Conservation (phyloP, 2,329 filamentous ascomycete genomes). For the Phyllosticta citribraziliensis region DNA sequence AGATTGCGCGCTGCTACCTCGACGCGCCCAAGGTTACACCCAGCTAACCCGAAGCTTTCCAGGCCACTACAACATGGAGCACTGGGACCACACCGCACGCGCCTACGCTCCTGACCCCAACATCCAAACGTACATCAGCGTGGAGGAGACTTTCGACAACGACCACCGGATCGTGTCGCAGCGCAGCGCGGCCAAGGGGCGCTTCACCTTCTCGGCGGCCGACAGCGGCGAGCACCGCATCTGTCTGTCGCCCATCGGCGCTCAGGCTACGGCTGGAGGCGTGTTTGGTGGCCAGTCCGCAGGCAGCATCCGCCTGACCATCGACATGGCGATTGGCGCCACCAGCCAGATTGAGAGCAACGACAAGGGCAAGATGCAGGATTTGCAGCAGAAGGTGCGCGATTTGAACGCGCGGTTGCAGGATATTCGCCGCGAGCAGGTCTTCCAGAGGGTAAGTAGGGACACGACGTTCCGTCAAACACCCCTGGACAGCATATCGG, state of each 20-base stretch:
- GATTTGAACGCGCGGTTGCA: slow-evolving; percentile 79
- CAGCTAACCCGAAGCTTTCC: neutral
- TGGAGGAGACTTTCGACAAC: slow-evolving; percentile 96
- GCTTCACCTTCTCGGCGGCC: slow-evolving; percentile 91
- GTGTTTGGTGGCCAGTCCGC: slow-evolving; percentile 54
- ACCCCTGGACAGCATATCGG: neutral
- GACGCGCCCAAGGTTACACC: neutral
- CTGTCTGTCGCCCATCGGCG: slow-evolving; percentile 82
- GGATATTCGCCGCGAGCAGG: slow-evolving; percentile 87
- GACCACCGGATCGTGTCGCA: slow-evolving; percentile 93
- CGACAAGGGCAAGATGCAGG: slow-evolving; percentile 86
- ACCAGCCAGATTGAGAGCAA: slow-evolving; percentile 87
- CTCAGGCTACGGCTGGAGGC: slow-evolving; percentile 61
- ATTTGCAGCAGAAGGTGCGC: slow-evolving; percentile 78
- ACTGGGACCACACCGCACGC: slow-evolving; percentile 63
- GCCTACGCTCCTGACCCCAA: slow-evolving; percentile 64
- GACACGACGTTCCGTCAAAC: neutral
- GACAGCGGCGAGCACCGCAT: slow-evolving; percentile 93
- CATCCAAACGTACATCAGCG: slow-evolving; percentile 78
- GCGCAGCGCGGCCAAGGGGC: slow-evolving; percentile 54
- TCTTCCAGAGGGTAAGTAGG: slow-evolving; percentile 73
- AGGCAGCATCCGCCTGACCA: slow-evolving; percentile 70
- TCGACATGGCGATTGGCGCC: slow-evolving; percentile 91
- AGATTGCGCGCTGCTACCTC: neutral
- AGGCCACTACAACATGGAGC: slow-evolving; percentile 79